Evolutionary conservation across 257 asterid genomes (phyloP).

Genomic region (Voacanga thouarsii): DNA sequence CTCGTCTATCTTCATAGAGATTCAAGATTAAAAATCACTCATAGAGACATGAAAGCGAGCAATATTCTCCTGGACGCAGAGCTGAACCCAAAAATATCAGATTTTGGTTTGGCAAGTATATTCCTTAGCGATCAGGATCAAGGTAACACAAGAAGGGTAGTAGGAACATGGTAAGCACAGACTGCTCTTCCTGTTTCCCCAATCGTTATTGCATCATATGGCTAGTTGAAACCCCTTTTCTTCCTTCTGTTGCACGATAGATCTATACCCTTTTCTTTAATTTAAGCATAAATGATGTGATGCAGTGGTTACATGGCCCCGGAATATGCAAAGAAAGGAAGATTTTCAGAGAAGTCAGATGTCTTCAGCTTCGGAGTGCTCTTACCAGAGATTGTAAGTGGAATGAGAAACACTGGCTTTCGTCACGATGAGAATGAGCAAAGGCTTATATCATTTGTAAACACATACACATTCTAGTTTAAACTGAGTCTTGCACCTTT

Average conservation of each 20-base stretch:
- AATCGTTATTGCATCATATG: no score
- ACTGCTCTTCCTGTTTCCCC: neutral
- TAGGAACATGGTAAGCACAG: constrained; percentile 57
- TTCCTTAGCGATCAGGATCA: constrained; percentile 47
- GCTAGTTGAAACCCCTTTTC: no score
- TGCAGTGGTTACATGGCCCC: no score
- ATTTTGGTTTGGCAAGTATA: constrained; percentile 89
- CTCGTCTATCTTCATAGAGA: constrained; percentile 80
- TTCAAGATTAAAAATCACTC: constrained; percentile 76
- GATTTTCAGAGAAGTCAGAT: no score
- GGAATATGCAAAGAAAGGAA: no score
- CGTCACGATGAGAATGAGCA: constrained; percentile 26
- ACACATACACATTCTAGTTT: no score
- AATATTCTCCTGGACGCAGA: constrained; percentile 76
- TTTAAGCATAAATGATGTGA: neutral
- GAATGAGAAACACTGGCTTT: constrained; percentile 44
- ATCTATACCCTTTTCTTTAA: neutral
- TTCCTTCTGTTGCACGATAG: no score
- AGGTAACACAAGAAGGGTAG: constrained; percentile 46
- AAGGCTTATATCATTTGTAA: no score
- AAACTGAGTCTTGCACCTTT: no score
- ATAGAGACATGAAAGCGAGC: no score
- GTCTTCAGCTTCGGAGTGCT: no score
- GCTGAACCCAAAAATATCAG: constrained; percentile 89
- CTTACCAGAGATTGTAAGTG: no score